These are phyloP conservation scores for Elongisporangium senticosum DNA, from an alignment of 352 stramenopile genomes.

Conservation along the genomic window DNA sequence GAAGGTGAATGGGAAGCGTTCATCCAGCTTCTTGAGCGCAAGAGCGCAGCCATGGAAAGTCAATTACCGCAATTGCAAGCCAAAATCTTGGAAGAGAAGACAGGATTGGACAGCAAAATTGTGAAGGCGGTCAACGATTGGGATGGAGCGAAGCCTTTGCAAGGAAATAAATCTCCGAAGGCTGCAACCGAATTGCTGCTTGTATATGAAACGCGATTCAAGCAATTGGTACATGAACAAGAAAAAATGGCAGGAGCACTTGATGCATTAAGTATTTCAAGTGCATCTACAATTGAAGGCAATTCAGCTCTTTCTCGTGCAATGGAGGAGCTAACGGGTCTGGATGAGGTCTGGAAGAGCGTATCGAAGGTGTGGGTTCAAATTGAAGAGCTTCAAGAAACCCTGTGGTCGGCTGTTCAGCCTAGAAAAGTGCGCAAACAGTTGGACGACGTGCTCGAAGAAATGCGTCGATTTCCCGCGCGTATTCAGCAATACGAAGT, in stretches of 20 bases:
- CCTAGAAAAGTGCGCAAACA: conserved; percentile 94
- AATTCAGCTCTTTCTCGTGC: conserved; percentile 54
- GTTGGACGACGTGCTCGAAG: conserved; percentile 95
- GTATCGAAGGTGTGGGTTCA: conserved; percentile 87
- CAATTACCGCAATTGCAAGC: conserved; percentile 96
- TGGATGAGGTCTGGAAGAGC: conserved; percentile 97
- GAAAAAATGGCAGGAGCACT: conserved; percentile 94
- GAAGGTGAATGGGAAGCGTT: conserved; percentile 97
- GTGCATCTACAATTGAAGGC: conserved; percentile 35
- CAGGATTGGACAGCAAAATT: conserved; percentile 81
- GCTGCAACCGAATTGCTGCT: conserved; percentile 73
- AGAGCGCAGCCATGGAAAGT: conserved; percentile 93
- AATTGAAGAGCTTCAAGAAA: conserved; percentile 93
- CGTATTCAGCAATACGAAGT: conserved; percentile 98
- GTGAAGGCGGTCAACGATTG: conserved; percentile 68
- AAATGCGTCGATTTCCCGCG: conserved; percentile 94
- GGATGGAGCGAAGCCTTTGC: conserved; percentile 74
- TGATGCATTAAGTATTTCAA: conserved; percentile 92
- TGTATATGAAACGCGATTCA: conserved; percentile 82
- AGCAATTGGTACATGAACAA: conserved; percentile 86
- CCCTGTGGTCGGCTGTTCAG: conserved; percentile 91
- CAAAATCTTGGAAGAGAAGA: conserved; percentile 96
- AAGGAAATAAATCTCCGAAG: conserved; percentile 69
- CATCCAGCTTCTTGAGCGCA: conserved; percentile 82
- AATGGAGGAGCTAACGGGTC: conserved; percentile 91